Evolutionary conservation across 2,329 filamentous ascomycete genomes (phyloP).

Genomic region (Fusarium humuli): DNA sequence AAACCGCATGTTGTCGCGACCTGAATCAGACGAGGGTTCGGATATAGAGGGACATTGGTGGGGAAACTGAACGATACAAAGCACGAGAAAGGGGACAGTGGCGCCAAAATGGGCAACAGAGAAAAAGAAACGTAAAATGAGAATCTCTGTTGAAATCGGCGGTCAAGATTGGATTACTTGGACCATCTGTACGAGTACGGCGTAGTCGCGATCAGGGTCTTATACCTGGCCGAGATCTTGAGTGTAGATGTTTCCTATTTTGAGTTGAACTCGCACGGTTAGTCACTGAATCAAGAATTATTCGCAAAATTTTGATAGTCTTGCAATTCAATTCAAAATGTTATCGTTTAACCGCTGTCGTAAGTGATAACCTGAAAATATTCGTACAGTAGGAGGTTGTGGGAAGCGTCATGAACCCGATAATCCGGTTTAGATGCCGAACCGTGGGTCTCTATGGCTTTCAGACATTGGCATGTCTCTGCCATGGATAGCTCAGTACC

Average conservation of each 20-base stretch:
- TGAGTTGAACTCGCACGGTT: background rate
- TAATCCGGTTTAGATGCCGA: background rate
- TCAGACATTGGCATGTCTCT: background rate
- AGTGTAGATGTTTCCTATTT: background rate
- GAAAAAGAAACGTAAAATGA: background rate
- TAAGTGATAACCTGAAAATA: background rate
- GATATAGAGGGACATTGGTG: conserved; percentile 29
- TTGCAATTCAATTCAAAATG: background rate
- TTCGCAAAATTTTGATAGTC: background rate
- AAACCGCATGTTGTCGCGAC: conserved; percentile 30
- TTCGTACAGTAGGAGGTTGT: background rate
- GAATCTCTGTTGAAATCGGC: conserved; percentile 1
- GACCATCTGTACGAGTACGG: conserved; percentile 1
- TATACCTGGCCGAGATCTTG: background rate
- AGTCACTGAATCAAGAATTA: background rate
- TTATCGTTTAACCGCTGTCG: background rate
- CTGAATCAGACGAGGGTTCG: conserved; percentile 33
- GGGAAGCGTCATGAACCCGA: background rate
- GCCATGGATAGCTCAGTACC: background rate
- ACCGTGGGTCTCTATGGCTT: background rate
- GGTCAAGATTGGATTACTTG: conserved; percentile 10
- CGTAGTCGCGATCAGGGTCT: background rate
- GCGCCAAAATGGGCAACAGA: conserved; percentile 1
- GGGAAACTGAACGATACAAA: conserved; percentile 14
- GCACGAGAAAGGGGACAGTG: background rate